Conservation (phyloP, 768 basidiomycete genomes). For the Lactarius deliciosus region DNA sequence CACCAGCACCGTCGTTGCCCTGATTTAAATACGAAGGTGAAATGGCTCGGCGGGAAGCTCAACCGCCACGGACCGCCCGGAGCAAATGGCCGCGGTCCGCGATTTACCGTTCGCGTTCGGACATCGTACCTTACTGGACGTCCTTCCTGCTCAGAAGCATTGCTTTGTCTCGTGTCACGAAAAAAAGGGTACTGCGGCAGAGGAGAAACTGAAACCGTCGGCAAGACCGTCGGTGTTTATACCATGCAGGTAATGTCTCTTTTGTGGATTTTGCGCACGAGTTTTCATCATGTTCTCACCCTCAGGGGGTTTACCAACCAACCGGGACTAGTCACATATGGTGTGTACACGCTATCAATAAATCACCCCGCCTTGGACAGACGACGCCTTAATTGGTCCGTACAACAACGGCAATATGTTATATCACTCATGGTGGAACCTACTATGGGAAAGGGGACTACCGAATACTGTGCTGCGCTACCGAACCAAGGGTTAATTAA, state of each 20-base stretch:
- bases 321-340: background rate
- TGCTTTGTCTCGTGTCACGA: background rate
- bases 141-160: background rate
- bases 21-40: background rate
- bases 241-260: too few species aligned
- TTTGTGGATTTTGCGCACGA: too few species aligned
- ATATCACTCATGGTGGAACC: background rate
- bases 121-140: too few species aligned
- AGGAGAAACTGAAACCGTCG: too few species aligned
- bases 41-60: background rate
- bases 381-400: background rate
- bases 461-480: background rate
- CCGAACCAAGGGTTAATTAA: background rate
- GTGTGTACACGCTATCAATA: background rate
- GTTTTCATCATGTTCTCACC: too few species aligned
- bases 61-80: slow-evolving; percentile 8
- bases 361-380: background rate
- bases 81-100: slow-evolving; percentile 6
- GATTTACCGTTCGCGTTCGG: background rate
- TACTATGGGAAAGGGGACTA: background rate
- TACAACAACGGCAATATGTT: background rate
- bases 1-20: background rate
- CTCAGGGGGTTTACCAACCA: background rate
- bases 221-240: too few species aligned
- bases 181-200: too few species aligned